Evolutionary conservation across 129 eudicot genomes (phyloP).

Genomic region (Tagetes patula): DNA sequence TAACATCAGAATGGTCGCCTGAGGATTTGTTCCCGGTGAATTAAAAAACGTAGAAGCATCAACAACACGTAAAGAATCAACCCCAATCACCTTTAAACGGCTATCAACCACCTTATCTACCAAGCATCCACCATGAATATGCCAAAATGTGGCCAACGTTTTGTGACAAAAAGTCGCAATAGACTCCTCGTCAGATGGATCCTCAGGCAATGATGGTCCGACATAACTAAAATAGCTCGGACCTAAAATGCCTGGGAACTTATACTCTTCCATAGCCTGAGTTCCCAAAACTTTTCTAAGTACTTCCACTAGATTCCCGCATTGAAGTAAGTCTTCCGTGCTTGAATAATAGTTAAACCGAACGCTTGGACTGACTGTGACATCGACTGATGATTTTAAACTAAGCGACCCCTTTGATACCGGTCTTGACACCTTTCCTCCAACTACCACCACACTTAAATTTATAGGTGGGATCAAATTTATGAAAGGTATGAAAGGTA

Average conservation of each 20-base stretch:
- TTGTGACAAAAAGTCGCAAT: slow-evolving; percentile 15
- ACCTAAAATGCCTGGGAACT: not conserved
- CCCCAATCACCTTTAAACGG: slow-evolving; percentile 23
- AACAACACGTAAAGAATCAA: slow-evolving; percentile 8
- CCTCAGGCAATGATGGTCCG: slow-evolving; percentile 8
- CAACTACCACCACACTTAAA: slow-evolving; percentile 12
- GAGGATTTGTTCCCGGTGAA: slow-evolving; percentile 25
- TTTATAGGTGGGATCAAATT: slow-evolving; percentile 18
- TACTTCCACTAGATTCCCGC: slow-evolving; percentile 4
- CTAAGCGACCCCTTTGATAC: slow-evolving; percentile 2
- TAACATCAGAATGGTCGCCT: slow-evolving; percentile 19
- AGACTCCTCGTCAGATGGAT: slow-evolving; percentile 1
- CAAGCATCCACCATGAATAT: slow-evolving; percentile 26
- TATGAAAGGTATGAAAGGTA: slow-evolving; percentile 2
- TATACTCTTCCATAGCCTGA: slow-evolving; percentile 5
- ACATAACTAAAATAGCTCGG: not conserved
- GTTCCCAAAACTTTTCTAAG: not conserved
- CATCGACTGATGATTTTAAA: slow-evolving; percentile 10
- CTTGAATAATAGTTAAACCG: slow-evolving; percentile 17
- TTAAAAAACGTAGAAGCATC: slow-evolving; percentile 15
- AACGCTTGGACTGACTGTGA: slow-evolving; percentile 6
- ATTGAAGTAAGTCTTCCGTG: slow-evolving; percentile 1
- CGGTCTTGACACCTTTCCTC: not conserved
- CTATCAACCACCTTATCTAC: slow-evolving; percentile 26
- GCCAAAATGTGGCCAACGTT: slow-evolving; percentile 17